phyloP scores from a whole-genome alignment of 768 basidiomycete species.

The Kwoniella pini region DNA sequence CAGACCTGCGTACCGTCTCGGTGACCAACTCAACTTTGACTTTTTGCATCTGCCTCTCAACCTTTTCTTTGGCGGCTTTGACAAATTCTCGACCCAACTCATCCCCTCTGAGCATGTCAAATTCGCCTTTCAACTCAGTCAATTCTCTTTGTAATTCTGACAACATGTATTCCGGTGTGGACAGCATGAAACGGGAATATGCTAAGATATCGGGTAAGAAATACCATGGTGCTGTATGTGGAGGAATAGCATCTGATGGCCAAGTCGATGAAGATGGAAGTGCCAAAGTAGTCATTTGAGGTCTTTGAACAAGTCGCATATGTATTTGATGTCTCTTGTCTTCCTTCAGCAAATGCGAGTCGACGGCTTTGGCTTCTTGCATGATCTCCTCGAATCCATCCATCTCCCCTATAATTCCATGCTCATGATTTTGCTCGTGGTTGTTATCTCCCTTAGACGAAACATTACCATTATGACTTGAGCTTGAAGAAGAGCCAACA shows the following conservation, averaged over 20 bases:
- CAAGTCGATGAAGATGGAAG: slow-evolving; percentile 87
- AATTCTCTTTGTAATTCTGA: slow-evolving; percentile 72
- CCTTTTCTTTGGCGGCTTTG: slow-evolving; percentile 71
- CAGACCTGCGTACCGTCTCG: slow-evolving; percentile 63
- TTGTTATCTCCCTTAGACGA: too few relatives aligned
- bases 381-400: slow-evolving; percentile 41
- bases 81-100: slow-evolving; percentile 76
- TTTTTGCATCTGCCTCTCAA: slow-evolving; percentile 77
- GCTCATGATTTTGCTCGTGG: slow-evolving; percentile 18
- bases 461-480: too few relatives aligned
- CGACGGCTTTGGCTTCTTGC: slow-evolving; percentile 18
- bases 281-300: slow-evolving; percentile 91
- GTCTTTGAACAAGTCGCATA: slow-evolving; percentile 89
- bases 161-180: slow-evolving; percentile 80
- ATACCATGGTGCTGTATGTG: slow-evolving; percentile 91
- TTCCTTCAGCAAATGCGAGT: slow-evolving; percentile 7
- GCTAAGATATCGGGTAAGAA: slow-evolving; percentile 88
- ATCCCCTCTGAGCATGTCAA: slow-evolving; percentile 68
- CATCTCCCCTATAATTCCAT: slow-evolving; percentile 37
- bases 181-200: slow-evolving; percentile 95
- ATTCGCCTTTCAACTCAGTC: slow-evolving; percentile 70
- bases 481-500: background rate
- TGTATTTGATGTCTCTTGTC: slow-evolving; percentile 58
- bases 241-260: slow-evolving; percentile 88
- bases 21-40: slow-evolving; percentile 71